These are phyloP conservation scores for Neurospora pannonica DNA, from an alignment of 495 filamentous ascomycete species.

Conservation along the genomic window DNA sequence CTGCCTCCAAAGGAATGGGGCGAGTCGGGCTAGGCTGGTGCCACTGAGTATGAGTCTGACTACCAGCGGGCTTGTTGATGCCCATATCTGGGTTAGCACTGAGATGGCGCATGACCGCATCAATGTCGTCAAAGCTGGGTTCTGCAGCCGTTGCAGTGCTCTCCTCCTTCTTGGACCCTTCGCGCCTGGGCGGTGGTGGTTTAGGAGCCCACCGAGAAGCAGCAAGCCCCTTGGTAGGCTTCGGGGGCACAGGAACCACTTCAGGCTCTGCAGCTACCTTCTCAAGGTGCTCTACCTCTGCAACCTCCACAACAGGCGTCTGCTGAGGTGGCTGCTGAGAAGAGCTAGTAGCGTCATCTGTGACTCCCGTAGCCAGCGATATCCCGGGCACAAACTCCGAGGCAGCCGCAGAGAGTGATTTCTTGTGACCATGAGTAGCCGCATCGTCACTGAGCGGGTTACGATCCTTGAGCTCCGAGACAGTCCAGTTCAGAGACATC, in stretches of 20 bases:
- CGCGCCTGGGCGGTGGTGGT: conserved; percentile 5
- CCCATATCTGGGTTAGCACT: conserved; percentile 64
- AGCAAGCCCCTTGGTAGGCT: conserved; percentile 20
- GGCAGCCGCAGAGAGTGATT: conserved; percentile 58
- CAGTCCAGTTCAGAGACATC: conserved; percentile 27
- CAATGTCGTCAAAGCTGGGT: conserved; percentile 68
- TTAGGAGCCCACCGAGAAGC: conserved; percentile 23
- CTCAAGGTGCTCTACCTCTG: conserved; percentile 8
- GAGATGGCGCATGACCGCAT: conserved; percentile 76
- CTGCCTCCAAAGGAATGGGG: conserved; percentile 23
- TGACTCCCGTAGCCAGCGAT: conserved; percentile 23
- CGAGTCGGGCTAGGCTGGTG: conserved; percentile 32
- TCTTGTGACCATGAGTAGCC: conserved; percentile 38
- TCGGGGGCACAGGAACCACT: neutral
- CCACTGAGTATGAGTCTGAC: conserved; percentile 32
- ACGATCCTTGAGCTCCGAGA: conserved; percentile 37
- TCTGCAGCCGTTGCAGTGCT: conserved; percentile 14
- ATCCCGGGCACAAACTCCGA: conserved; percentile 55
- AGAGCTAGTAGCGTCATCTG: conserved; percentile 33
- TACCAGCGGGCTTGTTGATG: conserved; percentile 50
- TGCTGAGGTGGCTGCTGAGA: conserved; percentile 25
- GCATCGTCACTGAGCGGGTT: conserved; percentile 28
- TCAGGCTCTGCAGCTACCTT: neutral
- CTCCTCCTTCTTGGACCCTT: neutral
- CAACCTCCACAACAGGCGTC: conserved; percentile 2